Percentiles rank a stretch among this genome's conserved stretches.
Conservation (phyloP, 2,329 filamentous ascomycete genomes). For the Ophiostoma sp. region DNA sequence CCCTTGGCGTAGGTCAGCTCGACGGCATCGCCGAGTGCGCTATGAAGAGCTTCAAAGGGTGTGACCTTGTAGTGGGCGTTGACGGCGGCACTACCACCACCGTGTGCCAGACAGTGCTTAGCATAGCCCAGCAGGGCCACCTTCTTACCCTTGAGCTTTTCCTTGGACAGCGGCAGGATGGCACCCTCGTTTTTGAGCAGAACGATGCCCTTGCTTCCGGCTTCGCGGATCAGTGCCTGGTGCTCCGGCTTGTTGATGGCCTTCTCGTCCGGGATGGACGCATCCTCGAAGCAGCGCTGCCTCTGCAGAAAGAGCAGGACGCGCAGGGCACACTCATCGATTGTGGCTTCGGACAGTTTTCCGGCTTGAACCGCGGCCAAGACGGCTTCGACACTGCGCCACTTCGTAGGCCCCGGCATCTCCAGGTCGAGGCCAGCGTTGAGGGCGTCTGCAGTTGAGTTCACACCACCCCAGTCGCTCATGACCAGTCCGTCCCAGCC, state of each 20-base stretch:
- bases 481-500: conserved; percentile 13
- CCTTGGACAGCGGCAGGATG: conserved; percentile 12
- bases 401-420: conserved; percentile 15
- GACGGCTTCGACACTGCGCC: neutral
- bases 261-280: neutral
- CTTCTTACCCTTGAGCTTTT: neutral
- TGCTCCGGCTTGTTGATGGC: conserved; percentile 16
- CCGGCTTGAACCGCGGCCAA: conserved; percentile 2
- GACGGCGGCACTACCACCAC: conserved; percentile 13
- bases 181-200: conserved; percentile 15
- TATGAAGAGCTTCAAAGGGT: conserved; percentile 9
- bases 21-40: conserved; percentile 11
- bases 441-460: conserved; percentile 9
- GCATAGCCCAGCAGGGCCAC: conserved; percentile 17
- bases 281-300: conserved; percentile 7
- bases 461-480: conserved; percentile 15
- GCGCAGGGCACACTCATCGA: conserved; percentile 9
- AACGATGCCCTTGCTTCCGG: conserved; percentile 13
- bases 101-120: conserved; percentile 14
- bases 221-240: conserved; percentile 17
- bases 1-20: conserved; percentile 16
- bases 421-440: conserved; percentile 14
- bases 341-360: neutral
- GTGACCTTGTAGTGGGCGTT: conserved; percentile 20
- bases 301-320: conserved; percentile 6